Evolutionary conservation across 169 alveolate species (phyloP).

Genomic region (Cryptosporidium sp.): DNA sequence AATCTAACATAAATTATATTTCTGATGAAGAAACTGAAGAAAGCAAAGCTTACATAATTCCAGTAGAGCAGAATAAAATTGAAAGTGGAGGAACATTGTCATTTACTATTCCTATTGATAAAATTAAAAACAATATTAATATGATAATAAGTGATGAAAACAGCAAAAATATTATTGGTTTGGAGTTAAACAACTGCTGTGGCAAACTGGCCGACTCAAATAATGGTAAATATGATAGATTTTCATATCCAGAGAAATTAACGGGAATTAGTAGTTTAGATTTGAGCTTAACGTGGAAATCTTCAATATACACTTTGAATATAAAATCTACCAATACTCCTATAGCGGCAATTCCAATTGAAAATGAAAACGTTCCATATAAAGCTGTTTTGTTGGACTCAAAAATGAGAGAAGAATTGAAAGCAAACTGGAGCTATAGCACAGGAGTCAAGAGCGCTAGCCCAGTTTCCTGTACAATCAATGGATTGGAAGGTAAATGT

Average conservation of each 20-base stretch:
- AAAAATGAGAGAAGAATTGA: background rate
- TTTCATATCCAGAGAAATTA: background rate
- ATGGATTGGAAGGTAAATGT: conserved; percentile 3
- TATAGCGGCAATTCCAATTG: conserved; percentile 6
- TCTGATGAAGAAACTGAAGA: background rate
- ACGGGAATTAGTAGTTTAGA: background rate
- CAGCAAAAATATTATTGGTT: background rate
- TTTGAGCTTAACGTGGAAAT: conserved; percentile 20
- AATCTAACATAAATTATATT: background rate
- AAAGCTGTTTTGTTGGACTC: background rate
- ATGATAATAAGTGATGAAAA: background rate
- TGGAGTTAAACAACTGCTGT: conserved; percentile 30
- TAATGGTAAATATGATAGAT: conserved; percentile 4
- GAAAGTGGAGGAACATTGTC: conserved; percentile 40
- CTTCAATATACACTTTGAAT: conserved; percentile 2
- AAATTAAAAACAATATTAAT: background rate
- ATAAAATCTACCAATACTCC: background rate
- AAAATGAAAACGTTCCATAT: background rate
- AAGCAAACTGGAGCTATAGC: conserved; percentile 1
- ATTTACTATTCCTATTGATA: conserved; percentile 7
- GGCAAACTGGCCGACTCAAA: conserved; percentile 7
- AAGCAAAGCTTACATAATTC: background rate
- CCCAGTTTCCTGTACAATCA: background rate
- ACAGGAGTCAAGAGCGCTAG: background rate
- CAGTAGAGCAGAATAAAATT: conserved; percentile 2